Base-by-base conservation (phyloP, 148 eudicot genomes). In the Limonium bicolor region DNA sequence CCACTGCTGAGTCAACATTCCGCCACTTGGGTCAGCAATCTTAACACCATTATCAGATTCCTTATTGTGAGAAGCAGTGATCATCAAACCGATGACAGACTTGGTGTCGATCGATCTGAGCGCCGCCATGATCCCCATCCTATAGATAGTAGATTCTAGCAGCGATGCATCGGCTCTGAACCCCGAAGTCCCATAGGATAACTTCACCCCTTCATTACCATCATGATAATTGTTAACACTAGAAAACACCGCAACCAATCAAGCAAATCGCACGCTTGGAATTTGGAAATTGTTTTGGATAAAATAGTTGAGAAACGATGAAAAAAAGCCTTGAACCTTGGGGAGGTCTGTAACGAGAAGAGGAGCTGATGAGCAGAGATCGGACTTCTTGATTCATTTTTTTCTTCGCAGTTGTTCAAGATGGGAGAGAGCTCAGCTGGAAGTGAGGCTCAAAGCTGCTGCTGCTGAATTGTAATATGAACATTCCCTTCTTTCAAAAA, bases 41-140 rank as follows among this genome's bases (percentile, higher is more conserved):
- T 88, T 88, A 48, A 88, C 76, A 0, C 97, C 97, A 64, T 88
- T 88, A 43, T 88, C 97, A 11, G 74, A 65, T 3, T 68, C 84
- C 28, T 72, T 41, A 36, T 88, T 88, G 34, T 88, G 97, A 0
- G 97, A 88, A 22, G 97, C 97, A 1, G 97, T 88, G 74, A 88
- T 88, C 97, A 88, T 84, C 64, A 88, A 51, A 0, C 97, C 97
- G 28, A 75, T 72, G 27, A 68, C 73, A 0, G 84, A 65, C 11
- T 62, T 46, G 0, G 79, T 80, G 51, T 84, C 67, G 5, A 88
- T 12, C 0, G 97, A 77, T 56, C 97, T 65, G 22, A 88, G 37
- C 0, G 82, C 94, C 23, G 94, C 97, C 60, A 88, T 42, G 38
- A 88, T 77, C 33, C 81, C 94, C 6, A 72, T 67, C 41, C 92